A percentile compares a stretch with the other conserved stretches of the same genome.
Evolutionary conservation across 192 early-diverging fungal species (phyloP).

Genomic region (Spizellomyces punctatus): DNA sequence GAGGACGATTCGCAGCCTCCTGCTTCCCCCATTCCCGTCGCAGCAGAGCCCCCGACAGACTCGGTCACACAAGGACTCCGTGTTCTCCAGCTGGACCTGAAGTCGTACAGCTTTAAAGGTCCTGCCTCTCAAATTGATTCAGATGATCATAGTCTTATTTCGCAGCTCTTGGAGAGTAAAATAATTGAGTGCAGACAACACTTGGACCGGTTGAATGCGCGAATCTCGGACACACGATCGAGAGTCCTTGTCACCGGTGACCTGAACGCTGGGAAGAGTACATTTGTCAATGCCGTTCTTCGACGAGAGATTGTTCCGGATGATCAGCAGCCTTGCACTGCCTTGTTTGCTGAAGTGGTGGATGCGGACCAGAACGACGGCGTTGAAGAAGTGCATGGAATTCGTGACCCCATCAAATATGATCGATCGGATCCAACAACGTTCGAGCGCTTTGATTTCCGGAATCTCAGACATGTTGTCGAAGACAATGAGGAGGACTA

Average conservation of each 20-base stretch:
- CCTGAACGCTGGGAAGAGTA: constrained; percentile 96
- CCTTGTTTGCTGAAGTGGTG: constrained; percentile 94
- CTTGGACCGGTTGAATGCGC: constrained; percentile 79
- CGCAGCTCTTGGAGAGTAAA: constrained; percentile 33
- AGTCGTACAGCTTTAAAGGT: constrained; percentile 8
- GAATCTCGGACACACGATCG: constrained; percentile 88
- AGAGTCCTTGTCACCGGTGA: constrained; percentile 97
- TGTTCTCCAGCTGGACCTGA: constrained; percentile 30
- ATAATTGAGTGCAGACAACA: constrained; percentile 40
- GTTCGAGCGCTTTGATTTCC: constrained; percentile 68
- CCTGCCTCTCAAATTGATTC: neutral
- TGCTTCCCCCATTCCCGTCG: constrained; percentile 2
- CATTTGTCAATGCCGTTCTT: constrained; percentile 95
- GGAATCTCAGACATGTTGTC: constrained; percentile 78
- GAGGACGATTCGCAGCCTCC: neutral
- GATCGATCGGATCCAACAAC: constrained; percentile 71
- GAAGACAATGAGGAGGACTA: constrained; percentile 81
- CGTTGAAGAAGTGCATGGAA: constrained; percentile 91
- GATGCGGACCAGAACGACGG: constrained; percentile 89
- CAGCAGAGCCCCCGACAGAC: neutral
- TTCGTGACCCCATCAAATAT: constrained; percentile 70
- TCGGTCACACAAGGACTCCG: constrained; percentile 4
- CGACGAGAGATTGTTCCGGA: constrained; percentile 86
- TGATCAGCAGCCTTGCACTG: constrained; percentile 98
- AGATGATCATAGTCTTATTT: constrained; percentile 17